Conservation (phyloP, 2,329 filamentous ascomycete genomes). For the Fusarium virguliforme region DNA sequence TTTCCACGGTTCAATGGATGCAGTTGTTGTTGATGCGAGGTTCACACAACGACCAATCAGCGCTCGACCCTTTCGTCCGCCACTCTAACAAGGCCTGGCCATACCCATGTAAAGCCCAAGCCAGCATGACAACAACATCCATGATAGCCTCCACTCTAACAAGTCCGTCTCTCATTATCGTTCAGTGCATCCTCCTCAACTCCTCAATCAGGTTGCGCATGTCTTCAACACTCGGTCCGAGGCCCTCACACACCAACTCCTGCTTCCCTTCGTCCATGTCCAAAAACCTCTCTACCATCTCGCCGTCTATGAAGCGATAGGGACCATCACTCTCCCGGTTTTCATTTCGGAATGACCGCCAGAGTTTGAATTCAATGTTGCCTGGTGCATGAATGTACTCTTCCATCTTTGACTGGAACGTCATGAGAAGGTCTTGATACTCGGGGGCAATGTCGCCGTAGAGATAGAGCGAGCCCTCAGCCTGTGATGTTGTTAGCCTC, state of each 20-base stretch:
- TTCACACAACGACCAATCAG: slow-evolving; percentile 44
- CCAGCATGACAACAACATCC: not conserved
- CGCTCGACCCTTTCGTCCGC: slow-evolving; percentile 48
- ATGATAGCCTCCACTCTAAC: not conserved
- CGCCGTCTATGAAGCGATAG: slow-evolving; percentile 91
- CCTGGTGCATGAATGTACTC: slow-evolving; percentile 78
- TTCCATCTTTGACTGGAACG: slow-evolving; percentile 82
- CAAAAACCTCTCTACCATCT: slow-evolving; percentile 89
- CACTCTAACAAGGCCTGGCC: slow-evolving; percentile 17
- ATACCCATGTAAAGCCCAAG: not conserved
- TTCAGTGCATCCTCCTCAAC: slow-evolving; percentile 73
- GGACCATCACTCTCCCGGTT: slow-evolving; percentile 83
- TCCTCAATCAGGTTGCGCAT: slow-evolving; percentile 76
- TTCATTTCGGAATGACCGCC: slow-evolving; percentile 85
- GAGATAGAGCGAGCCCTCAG: slow-evolving; percentile 92
- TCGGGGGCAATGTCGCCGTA: slow-evolving; percentile 83
- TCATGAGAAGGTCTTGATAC: slow-evolving; percentile 85
- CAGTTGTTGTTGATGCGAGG: slow-evolving; percentile 4
- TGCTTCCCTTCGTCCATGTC: slow-evolving; percentile 75
- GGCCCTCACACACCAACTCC: slow-evolving; percentile 67
- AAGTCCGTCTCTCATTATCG: not conserved
- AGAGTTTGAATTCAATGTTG: slow-evolving; percentile 81
- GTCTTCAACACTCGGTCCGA: slow-evolving; percentile 74
- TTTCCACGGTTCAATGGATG: slow-evolving; percentile 33
- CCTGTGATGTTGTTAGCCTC: slow-evolving; percentile 63